These are phyloP conservation scores for Calonectria hawksworthii DNA, from an alignment of 2,329 filamentous ascomycete species.

Conservation along the genomic window DNA sequence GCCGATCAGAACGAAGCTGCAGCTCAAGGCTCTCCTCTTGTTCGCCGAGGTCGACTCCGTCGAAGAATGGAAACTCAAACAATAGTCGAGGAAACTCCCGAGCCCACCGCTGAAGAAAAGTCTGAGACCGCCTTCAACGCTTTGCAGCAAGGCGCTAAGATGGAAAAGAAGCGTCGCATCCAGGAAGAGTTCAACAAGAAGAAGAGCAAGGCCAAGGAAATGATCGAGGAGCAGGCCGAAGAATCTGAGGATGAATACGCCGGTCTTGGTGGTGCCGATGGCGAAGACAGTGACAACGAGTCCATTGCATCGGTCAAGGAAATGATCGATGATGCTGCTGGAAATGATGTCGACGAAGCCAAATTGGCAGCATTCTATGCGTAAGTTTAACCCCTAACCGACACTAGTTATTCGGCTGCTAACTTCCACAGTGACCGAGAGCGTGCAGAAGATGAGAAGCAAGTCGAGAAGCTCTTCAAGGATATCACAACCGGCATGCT, in stretches of 20 bases:
- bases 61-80: conserved; percentile 54
- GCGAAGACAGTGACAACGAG: conserved; percentile 86
- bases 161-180: conserved; percentile 65
- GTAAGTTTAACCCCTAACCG: conserved; percentile 69
- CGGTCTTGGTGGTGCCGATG: conserved; percentile 89
- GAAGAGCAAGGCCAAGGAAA: conserved; percentile 86
- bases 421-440: conserved; percentile 76
- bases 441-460: conserved; percentile 84
- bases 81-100: conserved; percentile 37
- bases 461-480: conserved; percentile 91
- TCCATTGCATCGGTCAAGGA: conserved; percentile 79
- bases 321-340: conserved; percentile 90
- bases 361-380: conserved; percentile 89
- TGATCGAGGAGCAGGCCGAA: conserved; percentile 94
- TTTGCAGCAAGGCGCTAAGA: conserved; percentile 76
- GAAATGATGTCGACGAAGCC: conserved; percentile 83
- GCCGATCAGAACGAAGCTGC: conserved; percentile 53
- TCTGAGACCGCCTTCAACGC: conserved; percentile 73
- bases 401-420: not conserved
- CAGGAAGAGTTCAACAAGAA: conserved; percentile 81
- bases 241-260: conserved; percentile 99
- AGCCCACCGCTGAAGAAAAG: conserved; percentile 33
- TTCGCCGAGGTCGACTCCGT: conserved; percentile 70
- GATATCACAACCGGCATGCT: conserved; percentile 93
- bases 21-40: conserved; percentile 74